A percentile compares a stretch with the other conserved stretches of the same genome.
Evolutionary conservation across 495 filamentous ascomycete genomes (phyloP).

Genomic region (Daldinia decipiens): DNA sequence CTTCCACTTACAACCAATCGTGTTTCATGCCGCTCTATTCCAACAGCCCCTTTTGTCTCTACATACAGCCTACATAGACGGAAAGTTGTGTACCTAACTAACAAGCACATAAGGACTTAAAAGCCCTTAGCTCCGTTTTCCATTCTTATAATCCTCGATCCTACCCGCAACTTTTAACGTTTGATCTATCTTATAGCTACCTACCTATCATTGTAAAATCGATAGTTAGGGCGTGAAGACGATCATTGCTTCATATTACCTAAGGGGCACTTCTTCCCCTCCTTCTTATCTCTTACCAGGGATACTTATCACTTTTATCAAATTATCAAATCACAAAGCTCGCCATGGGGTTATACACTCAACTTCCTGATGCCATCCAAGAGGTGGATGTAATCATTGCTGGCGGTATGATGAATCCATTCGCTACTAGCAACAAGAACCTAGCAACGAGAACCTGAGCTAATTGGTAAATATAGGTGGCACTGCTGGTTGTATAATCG

Average conservation of each 20-base stretch:
- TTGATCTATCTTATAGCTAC: background rate
- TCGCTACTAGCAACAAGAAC: background rate
- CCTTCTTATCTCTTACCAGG: background rate
- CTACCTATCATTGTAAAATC: background rate
- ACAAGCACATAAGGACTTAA: background rate
- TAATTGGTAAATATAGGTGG: background rate
- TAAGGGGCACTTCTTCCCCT: background rate
- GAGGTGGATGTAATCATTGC: slow-evolving; percentile 53
- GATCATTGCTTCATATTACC: slow-evolving; percentile 2
- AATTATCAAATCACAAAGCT: background rate
- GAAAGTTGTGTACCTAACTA: background rate
- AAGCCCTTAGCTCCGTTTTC: background rate
- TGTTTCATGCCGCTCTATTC: background rate
- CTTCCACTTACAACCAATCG: slow-evolving; percentile 4
- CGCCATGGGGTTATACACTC: slow-evolving; percentile 48
- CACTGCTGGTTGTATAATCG: background rate
- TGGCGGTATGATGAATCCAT: slow-evolving; percentile 42
- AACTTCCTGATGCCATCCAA: slow-evolving; percentile 44
- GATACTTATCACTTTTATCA: background rate
- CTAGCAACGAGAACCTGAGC: background rate
- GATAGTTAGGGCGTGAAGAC: background rate
- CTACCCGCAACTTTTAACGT: background rate
- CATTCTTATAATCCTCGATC: background rate
- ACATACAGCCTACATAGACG: background rate
- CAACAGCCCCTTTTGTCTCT: background rate